Base-by-base conservation (phyloP, 2,329 filamentous ascomycete species). In the Pseudocercospora vitis region DNA sequence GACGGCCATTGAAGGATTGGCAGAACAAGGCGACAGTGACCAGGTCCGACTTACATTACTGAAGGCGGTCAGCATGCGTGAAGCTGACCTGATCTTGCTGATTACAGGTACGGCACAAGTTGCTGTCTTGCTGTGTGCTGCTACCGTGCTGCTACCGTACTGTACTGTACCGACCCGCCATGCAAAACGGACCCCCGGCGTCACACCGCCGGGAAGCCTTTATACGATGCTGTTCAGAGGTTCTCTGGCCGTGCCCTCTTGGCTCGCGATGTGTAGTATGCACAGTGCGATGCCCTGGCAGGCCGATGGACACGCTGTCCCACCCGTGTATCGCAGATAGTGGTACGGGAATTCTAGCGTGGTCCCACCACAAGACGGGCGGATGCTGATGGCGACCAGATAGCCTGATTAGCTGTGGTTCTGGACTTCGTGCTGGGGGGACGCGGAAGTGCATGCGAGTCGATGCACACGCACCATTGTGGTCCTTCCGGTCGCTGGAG, bases 41-140 rank as follows among this genome's bases (percentile, higher is more conserved):
- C 21, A 24, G 40, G 21, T n/a, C n/a, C n/a, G n/a, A n/a, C n/a
- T n/a, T n/a, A n/a, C n/a, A n/a, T n/a, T n/a, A n/a, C n/a, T n/a
- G n/a, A 12, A 21, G 37, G 37, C 37, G 37, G 37, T 40, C 37
- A 40, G 37, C 37, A 19, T 40, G 37, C 37, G 18, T 23, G 37
- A n/a, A 24, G 37, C 19, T 39, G 35, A 21, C 21, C 35, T 21
- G 35, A 21, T 39, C 35, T 21, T 39, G 31, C 7, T 7, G 18
- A 21, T 18, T 19, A 11, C 12, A 12, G 18, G 35, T n/a, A 16
- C n/a, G n/a, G n/a, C n/a, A 9, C 7, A 4, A 16, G 33, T 37
- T n/a, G 33, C 37, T 40, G 37, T 40, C 37, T 40, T 29, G 26
- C 26, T 29, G 16, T 12, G 23, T 40, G 37, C 37, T 40, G 37